phyloP scores from a whole-genome alignment of 2,329 filamentous ascomycete genomes.

The Sclerotinia sclerotiorum region DNA sequence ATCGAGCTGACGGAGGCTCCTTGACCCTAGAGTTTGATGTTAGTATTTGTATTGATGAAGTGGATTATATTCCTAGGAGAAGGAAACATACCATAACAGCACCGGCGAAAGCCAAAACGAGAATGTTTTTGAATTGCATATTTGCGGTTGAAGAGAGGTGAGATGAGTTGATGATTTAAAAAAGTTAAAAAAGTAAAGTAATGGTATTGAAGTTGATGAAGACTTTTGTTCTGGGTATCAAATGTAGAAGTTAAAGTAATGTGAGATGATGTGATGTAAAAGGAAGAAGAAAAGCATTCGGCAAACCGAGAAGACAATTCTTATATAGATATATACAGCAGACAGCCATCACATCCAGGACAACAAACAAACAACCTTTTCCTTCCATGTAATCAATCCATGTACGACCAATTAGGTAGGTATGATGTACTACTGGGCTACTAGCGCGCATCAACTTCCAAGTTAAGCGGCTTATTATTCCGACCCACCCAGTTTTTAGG shows the following conservation, averaged over 20 bases:
- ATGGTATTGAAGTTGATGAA: neutral
- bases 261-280: neutral
- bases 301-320: neutral
- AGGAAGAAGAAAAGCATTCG: neutral
- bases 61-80: neutral
- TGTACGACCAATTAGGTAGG: no score
- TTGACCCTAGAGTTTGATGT: constrained; percentile 26
- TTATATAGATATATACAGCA: neutral
- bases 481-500: no score
- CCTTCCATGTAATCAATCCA: neutral
- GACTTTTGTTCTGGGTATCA: neutral
- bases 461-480: no score
- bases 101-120: constrained; percentile 35
- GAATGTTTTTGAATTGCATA: constrained; percentile 38
- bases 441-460: no score
- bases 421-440: no score
- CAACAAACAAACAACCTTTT: neutral
- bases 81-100: constrained; percentile 29
- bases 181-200: neutral
- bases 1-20: constrained; percentile 7
- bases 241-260: no score
- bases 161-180: neutral
- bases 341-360: neutral
- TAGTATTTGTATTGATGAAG: neutral
- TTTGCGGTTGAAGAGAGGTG: constrained; percentile 14